Percentiles rank a stretch among this genome's conserved stretches.
Evolutionary conservation across 2,329 filamentous ascomycete species (phyloP).

Genomic region (Penicillium sp.): DNA sequence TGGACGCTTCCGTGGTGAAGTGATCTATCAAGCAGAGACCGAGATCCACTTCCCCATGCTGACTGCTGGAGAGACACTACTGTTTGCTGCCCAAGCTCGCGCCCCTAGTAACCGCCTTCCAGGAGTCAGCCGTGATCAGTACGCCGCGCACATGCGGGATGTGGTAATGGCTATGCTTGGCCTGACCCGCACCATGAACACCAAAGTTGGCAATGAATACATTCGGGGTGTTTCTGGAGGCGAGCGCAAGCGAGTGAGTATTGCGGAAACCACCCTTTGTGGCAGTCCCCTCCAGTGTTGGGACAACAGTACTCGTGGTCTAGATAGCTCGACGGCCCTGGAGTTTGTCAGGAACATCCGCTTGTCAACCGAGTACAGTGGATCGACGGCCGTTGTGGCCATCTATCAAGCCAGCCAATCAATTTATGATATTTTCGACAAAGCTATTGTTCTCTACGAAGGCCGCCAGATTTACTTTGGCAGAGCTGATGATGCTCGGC

Average conservation of each 20-base stretch:
- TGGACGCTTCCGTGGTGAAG: conserved; percentile 75
- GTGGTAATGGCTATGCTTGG: conserved; percentile 58
- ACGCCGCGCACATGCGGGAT: conserved; percentile 49
- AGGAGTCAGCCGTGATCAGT: conserved; percentile 47
- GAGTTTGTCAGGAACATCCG: conserved; percentile 56
- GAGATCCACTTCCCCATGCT: conserved; percentile 80
- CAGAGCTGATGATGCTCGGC: conserved; percentile 57
- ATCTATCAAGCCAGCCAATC: conserved; percentile 54
- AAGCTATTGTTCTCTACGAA: conserved; percentile 69
- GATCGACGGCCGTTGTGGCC: conserved; percentile 53
- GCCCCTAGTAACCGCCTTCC: conserved; percentile 44
- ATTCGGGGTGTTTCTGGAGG: conserved; percentile 63
- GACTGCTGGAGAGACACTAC: conserved; percentile 74
- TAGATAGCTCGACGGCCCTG: conserved; percentile 56
- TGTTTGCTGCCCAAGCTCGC: conserved; percentile 69
- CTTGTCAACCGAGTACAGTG: conserved; percentile 49
- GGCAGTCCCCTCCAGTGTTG: conserved; percentile 49
- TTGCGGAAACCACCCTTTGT: conserved; percentile 55
- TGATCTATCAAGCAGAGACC: conserved; percentile 81
- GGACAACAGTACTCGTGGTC: conserved; percentile 51
- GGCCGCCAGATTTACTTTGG: conserved; percentile 77
- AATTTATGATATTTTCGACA: conserved; percentile 65
- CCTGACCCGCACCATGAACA: conserved; percentile 54
- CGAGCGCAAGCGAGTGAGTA: conserved; percentile 61
- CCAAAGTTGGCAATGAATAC: conserved; percentile 54